A percentile compares a stretch with the other conserved stretches of the same genome.
Conservation (phyloP, 805 yeast genomes). For the Ogataea methanolica region DNA sequence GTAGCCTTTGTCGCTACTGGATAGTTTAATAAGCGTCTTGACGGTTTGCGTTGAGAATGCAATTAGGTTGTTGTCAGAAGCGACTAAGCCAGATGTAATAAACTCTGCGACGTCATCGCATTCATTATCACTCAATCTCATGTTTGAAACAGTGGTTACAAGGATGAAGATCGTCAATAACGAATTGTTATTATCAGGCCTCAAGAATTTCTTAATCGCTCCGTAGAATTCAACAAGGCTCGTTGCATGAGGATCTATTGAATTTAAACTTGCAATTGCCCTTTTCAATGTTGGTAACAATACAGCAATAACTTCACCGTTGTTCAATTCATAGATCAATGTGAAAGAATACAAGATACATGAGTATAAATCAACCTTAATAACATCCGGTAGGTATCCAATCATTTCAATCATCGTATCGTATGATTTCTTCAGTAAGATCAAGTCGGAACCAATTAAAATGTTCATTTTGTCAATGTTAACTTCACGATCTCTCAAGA, state of each 20-base stretch:
- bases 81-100: conserved; percentile 33
- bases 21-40: conserved; percentile 43
- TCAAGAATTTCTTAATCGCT: conserved; percentile 29
- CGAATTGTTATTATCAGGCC: conserved; percentile 28
- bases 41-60: conserved; percentile 56
- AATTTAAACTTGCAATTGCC: conserved; percentile 30
- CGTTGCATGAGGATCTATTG: conserved; percentile 12
- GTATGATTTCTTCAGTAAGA: conserved; percentile 45
- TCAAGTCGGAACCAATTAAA: conserved; percentile 30
- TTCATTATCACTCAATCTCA: conserved; percentile 33
- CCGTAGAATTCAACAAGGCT: conserved; percentile 34
- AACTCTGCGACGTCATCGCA: conserved; percentile 30
- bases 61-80: conserved; percentile 29
- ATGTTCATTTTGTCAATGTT: conserved; percentile 17
- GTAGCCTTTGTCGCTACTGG: conserved; percentile 20
- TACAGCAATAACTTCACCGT: conserved; percentile 42
- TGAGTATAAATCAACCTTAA: conserved; percentile 65
- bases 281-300: conserved; percentile 48
- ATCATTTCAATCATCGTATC: conserved; percentile 58
- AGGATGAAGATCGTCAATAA: conserved; percentile 42
- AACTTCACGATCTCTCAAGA: conserved; percentile 44
- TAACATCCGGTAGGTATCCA: conserved; percentile 58
- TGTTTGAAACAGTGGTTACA: conserved; percentile 34
- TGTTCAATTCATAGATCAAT: conserved; percentile 43
- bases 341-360: conserved; percentile 64